Conservation (phyloP, 1,284 basidiomycete genomes). For the Phellopilus nigrolimitatus region DNA sequence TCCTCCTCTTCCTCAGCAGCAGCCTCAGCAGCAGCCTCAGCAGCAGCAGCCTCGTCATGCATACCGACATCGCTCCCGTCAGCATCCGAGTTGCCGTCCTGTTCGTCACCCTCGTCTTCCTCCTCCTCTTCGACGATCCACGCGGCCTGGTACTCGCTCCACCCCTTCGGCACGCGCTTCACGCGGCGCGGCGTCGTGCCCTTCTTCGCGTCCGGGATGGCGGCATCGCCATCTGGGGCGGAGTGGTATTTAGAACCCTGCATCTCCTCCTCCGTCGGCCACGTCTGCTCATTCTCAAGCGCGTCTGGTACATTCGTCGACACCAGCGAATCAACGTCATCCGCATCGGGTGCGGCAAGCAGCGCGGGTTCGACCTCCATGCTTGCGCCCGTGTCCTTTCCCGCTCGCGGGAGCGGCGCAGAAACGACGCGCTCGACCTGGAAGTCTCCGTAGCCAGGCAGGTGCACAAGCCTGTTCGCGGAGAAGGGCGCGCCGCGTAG, state of each 20-base stretch:
- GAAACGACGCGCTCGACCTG: slow-evolving; percentile 72
- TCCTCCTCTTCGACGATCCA: slow-evolving; percentile 84
- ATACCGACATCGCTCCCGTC: slow-evolving; percentile 31
- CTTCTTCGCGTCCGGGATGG: slow-evolving; percentile 57
- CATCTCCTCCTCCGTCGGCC: slow-evolving; percentile 99
- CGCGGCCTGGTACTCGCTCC: slow-evolving; percentile 90
- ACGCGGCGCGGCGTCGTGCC: slow-evolving; percentile 73
- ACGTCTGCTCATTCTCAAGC: slow-evolving; percentile 93
- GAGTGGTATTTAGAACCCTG: slow-evolving; percentile 35
- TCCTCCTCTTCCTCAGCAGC: slow-evolving; percentile 53
- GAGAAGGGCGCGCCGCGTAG: slow-evolving; percentile 79
- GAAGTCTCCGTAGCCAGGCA: slow-evolving; percentile 89
- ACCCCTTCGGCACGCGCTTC: slow-evolving; percentile 80
- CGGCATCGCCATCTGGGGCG: slow-evolving; percentile 30
- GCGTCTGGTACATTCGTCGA: slow-evolving; percentile 87
- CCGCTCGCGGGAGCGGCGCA: slow-evolving; percentile 43
- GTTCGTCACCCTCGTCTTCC: slow-evolving; percentile 40
- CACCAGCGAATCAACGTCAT: slow-evolving; percentile 82
- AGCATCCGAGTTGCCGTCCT: slow-evolving; percentile 40
- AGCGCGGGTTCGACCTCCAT: slow-evolving; percentile 65
- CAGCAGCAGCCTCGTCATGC: slow-evolving; percentile 34
- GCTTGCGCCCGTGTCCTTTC: too few relatives aligned
- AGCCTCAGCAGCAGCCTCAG: too few relatives aligned
- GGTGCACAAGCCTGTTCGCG: slow-evolving; percentile 83
- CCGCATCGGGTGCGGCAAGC: slow-evolving; percentile 56